Percentiles rank a stretch among this genome's conserved stretches.
Conservation (phyloP, 257 asterid genomes). For the Solanum lycopersicoides region DNA sequence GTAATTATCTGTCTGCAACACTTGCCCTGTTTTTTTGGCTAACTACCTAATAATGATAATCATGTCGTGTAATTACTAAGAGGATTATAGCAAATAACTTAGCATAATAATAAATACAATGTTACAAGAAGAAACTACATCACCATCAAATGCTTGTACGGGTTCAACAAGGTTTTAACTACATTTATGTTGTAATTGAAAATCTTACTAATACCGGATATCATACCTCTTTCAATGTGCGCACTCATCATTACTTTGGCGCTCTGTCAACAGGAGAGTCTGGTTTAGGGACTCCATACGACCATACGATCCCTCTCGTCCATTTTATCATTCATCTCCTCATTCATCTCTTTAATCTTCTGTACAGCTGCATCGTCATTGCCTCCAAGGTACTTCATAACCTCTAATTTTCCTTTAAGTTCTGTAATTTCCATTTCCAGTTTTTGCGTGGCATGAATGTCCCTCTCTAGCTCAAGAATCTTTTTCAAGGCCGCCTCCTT, state of each 20-base stretch:
- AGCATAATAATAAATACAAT: not conserved
- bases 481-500: slow-evolving; percentile 14
- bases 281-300: not conserved
- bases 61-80: too few species aligned
- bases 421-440: slow-evolving; percentile 31
- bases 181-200: not conserved
- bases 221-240: slow-evolving; percentile 12
- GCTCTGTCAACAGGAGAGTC: slow-evolving; percentile 15
- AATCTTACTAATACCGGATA: not conserved
- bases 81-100: not conserved
- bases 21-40: too few species aligned
- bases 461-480: slow-evolving; percentile 22
- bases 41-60: too few species aligned
- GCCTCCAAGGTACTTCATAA: slow-evolving; percentile 36
- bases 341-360: slow-evolving; percentile 22
- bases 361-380: slow-evolving; percentile 34
- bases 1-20: too few species aligned
- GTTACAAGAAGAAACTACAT: not conserved
- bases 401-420: slow-evolving; percentile 24
- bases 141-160: not conserved
- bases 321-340: slow-evolving; percentile 15
- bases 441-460: slow-evolving; percentile 17
- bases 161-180: not conserved
- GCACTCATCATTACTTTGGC: slow-evolving; percentile 21
- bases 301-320: slow-evolving; percentile 22